Base-by-base conservation (phyloP, 2,329 filamentous ascomycete species). In the Fusarium fujikuroi region DNA sequence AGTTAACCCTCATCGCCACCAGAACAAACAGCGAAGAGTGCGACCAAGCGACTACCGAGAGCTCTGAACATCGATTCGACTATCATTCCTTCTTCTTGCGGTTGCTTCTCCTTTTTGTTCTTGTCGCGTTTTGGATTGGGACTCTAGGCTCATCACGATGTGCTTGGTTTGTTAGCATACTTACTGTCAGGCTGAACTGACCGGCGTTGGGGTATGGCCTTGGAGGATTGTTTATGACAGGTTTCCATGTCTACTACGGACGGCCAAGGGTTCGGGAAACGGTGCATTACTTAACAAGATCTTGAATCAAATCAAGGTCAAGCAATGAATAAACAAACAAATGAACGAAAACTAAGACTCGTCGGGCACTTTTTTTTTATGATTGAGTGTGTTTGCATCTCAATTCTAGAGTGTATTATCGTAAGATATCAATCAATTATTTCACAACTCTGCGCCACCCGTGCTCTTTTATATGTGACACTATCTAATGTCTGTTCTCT, bases 11-110 rank as follows among this genome's bases (percentile, higher is more conserved):
- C 93, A 97, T 80, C 90, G 96, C 57, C 93, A 96, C 80, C 92
- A 95, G 81, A 94, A 95, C 79, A 90, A 93, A 77, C 92, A 94
- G 77, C 90, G 92, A 73, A 88, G 94, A 76, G 90, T 93, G 61
- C 89, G 96, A 62, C 95, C 95, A 16, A 96, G 94, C 80, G 96
- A 99, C 83, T 98, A 96, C 81, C 89, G 93, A 73, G 94, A 97
- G 84, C 86, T 97, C 54, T 95, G 79, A 85, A 53, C 57, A 54
- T 58, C 49, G 37, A 44, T 46, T 61, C 54, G 40, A 60, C 57
- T 62, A 52, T 36, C 59, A 60, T 23, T 67, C 50, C 42, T 39
- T 39, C 49, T 50, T 43, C 49, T 46, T 70, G 72, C 69, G 56
- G 59, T 67, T 75, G 52, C 39, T 70, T 69, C 56, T 49, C 40